A percentile compares a stretch with the other conserved stretches of the same genome.
phyloP scores from a whole-genome alignment of 1,284 basidiomycete genomes.

The Prillingera fragicola region DNA sequence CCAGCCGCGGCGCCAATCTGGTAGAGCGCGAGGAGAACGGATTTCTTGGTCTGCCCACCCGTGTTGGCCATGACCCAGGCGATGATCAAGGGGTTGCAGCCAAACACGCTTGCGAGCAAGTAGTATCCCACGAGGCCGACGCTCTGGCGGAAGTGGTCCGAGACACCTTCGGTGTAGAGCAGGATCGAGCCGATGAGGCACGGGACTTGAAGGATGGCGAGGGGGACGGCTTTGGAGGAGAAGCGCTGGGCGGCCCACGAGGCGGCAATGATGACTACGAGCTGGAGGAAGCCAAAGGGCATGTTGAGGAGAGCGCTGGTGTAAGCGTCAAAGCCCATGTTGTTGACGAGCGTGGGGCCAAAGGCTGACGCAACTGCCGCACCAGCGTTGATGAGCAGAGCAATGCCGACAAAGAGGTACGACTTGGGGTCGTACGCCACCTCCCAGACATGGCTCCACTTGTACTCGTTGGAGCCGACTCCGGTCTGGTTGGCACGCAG shows the following conservation, averaged over 20 bases:
- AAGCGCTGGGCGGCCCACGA: constrained; percentile 27
- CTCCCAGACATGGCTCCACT: constrained; percentile 24
- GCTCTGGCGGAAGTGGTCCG: constrained; percentile 1
- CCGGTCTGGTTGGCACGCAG: constrained; percentile 27
- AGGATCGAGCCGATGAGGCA: constrained; percentile 23
- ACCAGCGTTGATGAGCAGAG: constrained; percentile 27
- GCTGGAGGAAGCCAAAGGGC: constrained; percentile 23
- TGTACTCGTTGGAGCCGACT: constrained; percentile 20
- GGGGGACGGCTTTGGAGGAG: constrained; percentile 26
- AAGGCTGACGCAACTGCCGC: constrained; percentile 2
- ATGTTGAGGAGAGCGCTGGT: constrained; percentile 20
- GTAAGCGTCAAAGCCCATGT: constrained; percentile 9
- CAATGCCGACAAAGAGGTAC: constrained; percentile 24
- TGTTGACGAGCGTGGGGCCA: constrained; percentile 4
- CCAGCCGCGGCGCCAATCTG: constrained; percentile 18
- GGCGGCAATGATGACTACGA: constrained; percentile 28
- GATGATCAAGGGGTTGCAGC: constrained; percentile 19
- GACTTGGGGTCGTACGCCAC: constrained; percentile 23
- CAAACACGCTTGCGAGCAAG: constrained; percentile 16
- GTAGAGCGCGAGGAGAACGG: constrained; percentile 6
- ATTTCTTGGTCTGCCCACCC: constrained; percentile 26
- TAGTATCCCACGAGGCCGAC: constrained; percentile 23
- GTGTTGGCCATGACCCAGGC: constrained; percentile 22
- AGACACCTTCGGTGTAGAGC: constrained; percentile 17
- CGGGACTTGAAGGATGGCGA: constrained; percentile 17